Base-by-base conservation (phyloP, 2,329 filamentous ascomycete genomes). In the Shiraia bambusicola region DNA sequence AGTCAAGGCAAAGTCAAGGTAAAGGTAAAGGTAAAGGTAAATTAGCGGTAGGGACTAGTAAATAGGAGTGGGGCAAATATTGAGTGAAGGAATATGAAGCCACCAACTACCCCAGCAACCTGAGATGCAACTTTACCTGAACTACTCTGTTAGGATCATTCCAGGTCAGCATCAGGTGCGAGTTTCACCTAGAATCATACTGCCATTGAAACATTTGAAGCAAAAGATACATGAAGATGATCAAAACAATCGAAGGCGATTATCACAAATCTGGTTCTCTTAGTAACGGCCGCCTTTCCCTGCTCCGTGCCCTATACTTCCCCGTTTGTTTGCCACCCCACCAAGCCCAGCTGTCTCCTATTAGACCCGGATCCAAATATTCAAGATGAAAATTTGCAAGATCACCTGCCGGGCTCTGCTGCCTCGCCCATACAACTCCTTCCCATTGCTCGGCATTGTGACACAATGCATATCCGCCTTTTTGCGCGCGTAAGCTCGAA, bases 381-480 rank as follows among this genome's bases (percentile, higher is more conserved):
- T 61, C 33, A 22, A 53, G 33, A 24, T 65, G 60, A 14, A 52
- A 52, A 31, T 62, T 60, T 28, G 42, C 58, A 19, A 44, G 39
- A 19, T 47, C 38, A 1, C 58, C 58, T 4, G 33, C 56, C 5
- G 56, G 9, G 19, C 55, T 54, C 25, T 56, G 16, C 16, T 34
- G 58, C 24, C 66, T 56, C 0, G 63, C 58, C 65, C 65, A 68
- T 2, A 65, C 43, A 9, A 56, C 63, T 1, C 49, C 54, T 0
- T 39, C 54, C 4, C 64, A 58, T 39, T 66, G 56, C n/a, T 40
- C 62, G n/a, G 30, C 38, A 19, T 32, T 28, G 3, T 28, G 28
- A 42, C 56, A 57, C 10, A 66, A 41, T 2, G 57, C 39, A 39
- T 56, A 62, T 2, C 64, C 65, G 2, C 61, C 61, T 17, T 44